Conservation (phyloP, 2,329 filamentous ascomycete genomes). For the Ambrosiella xylebori region DNA sequence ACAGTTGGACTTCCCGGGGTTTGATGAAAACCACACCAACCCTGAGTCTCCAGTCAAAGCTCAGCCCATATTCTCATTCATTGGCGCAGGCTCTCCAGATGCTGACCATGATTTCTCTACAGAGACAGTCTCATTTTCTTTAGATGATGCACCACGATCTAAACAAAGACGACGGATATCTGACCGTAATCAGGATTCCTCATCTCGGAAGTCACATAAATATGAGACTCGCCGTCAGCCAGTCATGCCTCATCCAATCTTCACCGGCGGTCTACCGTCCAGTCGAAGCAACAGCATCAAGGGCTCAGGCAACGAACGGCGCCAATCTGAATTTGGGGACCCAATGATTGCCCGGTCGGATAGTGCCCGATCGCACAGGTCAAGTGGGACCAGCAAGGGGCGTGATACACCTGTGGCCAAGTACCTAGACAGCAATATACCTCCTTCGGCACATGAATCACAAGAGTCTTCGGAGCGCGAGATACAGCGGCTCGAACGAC, state of each 20-base stretch:
- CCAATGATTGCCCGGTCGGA: slow-evolving; percentile 2
- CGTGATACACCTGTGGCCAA: neutral
- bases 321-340: neutral
- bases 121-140: slow-evolving; percentile 9
- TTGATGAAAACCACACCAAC: neutral
- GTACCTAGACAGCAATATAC: neutral
- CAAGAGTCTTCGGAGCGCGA: neutral
- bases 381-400: neutral
- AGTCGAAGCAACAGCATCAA: slow-evolving; percentile 3
- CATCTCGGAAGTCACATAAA: neutral
- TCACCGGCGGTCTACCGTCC: slow-evolving; percentile 5
- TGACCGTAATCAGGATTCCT: slow-evolving; percentile 1
- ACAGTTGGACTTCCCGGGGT: slow-evolving; percentile 1
- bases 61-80: no score
- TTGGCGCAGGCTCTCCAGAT: neutral
- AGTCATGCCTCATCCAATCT: neutral
- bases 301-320: neutral
- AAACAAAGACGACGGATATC: neutral
- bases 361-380: slow-evolving; percentile 9
- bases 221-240: neutral
- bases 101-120: slow-evolving; percentile 10
- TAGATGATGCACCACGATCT: neutral
- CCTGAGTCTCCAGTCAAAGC: neutral
- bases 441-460: neutral
- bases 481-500: neutral